These are phyloP conservation scores for Yamadazyma taylorii DNA, from an alignment of 1,139 yeast genomes.

Conservation along the genomic window DNA sequence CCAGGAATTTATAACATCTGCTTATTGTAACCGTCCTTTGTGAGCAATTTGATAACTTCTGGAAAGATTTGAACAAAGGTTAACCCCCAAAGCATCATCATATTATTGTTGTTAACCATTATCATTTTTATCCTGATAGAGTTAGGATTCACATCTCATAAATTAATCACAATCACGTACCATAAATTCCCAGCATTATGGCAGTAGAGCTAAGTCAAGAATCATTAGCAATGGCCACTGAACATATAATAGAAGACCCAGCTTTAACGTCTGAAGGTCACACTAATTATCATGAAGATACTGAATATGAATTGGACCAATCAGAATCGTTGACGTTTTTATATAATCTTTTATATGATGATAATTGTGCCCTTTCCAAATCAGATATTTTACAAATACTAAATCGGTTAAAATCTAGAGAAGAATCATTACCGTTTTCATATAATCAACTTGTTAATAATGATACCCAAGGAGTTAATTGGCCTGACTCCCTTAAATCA, in stretches of 20 bases:
- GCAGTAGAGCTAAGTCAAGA: slow-evolving; percentile 16
- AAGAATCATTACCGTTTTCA: slow-evolving; percentile 34
- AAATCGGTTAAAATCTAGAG: slow-evolving; percentile 37
- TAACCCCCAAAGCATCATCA: too few relatives aligned
- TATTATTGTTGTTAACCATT: too few relatives aligned
- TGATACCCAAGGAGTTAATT: slow-evolving; percentile 40
- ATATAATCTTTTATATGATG: slow-evolving; percentile 41
- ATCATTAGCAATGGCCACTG: slow-evolving; percentile 9
- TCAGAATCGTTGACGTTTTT: slow-evolving; percentile 43
- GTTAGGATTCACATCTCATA: too few relatives aligned
- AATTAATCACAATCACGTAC: too few relatives aligned
- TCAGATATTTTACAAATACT: slow-evolving; percentile 38
- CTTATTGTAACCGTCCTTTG: too few relatives aligned
- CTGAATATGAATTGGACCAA: slow-evolving; percentile 42
- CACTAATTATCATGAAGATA: slow-evolving; percentile 12
- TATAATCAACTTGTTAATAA: slow-evolving; percentile 9
- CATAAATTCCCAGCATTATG: too few relatives aligned
- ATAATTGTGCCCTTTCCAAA: slow-evolving; percentile 32
- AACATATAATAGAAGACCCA: slow-evolving; percentile 1
- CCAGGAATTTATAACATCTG: too few relatives aligned
- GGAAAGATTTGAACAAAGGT: too few relatives aligned
- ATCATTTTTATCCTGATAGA: too few relatives aligned
- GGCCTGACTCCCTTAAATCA: slow-evolving; percentile 34
- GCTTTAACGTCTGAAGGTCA: background rate
- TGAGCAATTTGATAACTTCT: too few relatives aligned